Percentiles rank a stretch among this genome's conserved stretches.
Conservation (phyloP, 352 stramenopile genomes). For the Blastocystis sp. region DNA sequence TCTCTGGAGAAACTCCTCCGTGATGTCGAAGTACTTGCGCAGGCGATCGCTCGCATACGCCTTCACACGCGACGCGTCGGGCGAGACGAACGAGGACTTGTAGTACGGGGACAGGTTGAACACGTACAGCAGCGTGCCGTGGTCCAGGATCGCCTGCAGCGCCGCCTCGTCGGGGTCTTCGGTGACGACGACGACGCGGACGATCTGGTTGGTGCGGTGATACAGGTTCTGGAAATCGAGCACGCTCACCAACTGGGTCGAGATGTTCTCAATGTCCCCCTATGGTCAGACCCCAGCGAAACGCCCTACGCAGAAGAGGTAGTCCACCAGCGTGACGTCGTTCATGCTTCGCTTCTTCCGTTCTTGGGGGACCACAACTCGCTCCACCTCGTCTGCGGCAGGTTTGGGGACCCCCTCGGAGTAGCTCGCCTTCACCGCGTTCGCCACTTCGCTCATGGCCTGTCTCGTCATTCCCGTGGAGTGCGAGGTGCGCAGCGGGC, state of each 20-base stretch:
- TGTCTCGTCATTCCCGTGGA: background rate
- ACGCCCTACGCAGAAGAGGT: slow-evolving; percentile 41
- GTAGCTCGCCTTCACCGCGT: background rate
- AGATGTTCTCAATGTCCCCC: slow-evolving; percentile 30
- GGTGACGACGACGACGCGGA: slow-evolving; percentile 26
- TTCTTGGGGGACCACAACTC: background rate
- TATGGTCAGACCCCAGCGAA: background rate
- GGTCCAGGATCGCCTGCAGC: background rate
- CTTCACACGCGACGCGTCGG: background rate
- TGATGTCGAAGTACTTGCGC: background rate
- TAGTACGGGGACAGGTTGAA: slow-evolving; percentile 58
- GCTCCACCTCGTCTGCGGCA: background rate
- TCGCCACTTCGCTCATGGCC: background rate
- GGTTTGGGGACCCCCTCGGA: background rate
- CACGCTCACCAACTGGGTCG: slow-evolving; percentile 2
- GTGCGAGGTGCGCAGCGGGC: background rate
- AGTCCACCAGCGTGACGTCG: slow-evolving; percentile 5
- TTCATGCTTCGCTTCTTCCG: slow-evolving; percentile 14
- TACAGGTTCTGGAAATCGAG: slow-evolving; percentile 40
- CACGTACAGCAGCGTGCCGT: slow-evolving; percentile 46
- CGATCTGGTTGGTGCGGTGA: background rate
- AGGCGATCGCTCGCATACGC: background rate
- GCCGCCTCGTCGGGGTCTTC: background rate
- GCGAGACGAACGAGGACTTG: slow-evolving; percentile 25
- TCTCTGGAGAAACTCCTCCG: background rate